A percentile compares a stretch with the other conserved stretches of the same genome.
Conservation (phyloP, 1,284 basidiomycete species). For the Sanghuangporus weigelae region DNA sequence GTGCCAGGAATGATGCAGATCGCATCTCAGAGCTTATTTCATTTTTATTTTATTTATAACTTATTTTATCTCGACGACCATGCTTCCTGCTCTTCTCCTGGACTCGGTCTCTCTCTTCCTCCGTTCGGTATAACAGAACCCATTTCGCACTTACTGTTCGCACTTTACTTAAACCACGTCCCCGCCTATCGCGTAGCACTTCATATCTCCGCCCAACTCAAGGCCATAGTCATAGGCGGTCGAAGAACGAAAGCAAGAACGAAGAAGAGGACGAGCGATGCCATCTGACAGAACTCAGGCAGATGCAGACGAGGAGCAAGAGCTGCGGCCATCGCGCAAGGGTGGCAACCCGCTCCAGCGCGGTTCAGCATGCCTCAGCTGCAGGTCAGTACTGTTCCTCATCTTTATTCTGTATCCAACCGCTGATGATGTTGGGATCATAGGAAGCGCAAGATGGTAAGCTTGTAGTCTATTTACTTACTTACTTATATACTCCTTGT, state of each 20-base stretch:
- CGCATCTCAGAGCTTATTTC: neutral
- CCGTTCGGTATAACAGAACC: neutral
- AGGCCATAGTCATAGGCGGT: neutral
- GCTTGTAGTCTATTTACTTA: constrained; percentile 20
- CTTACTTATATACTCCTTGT: neutral
- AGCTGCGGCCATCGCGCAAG: constrained; percentile 18
- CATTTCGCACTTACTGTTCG: neutral
- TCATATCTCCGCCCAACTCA: neutral
- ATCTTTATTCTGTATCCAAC: neutral
- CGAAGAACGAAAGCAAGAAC: neutral
- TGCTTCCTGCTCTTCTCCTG: neutral
- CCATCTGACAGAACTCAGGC: neutral
- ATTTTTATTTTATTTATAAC: neutral
- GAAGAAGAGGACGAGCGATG: neutral
- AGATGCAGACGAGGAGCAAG: constrained; percentile 12
- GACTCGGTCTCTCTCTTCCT: neutral
- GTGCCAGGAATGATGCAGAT: neutral
- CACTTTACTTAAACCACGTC: neutral
- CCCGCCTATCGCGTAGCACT: neutral
- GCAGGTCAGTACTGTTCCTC: constrained; percentile 36
- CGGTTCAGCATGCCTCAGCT: constrained; percentile 54
- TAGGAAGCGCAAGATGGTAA: constrained; percentile 56
- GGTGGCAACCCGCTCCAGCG: constrained; percentile 39
- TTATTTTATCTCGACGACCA: neutral
- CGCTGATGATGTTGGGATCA: constrained; percentile 12